Evolutionary conservation across 352 stramenopile species (phyloP).

Genomic region (Thalassiosira hispida): DNA sequence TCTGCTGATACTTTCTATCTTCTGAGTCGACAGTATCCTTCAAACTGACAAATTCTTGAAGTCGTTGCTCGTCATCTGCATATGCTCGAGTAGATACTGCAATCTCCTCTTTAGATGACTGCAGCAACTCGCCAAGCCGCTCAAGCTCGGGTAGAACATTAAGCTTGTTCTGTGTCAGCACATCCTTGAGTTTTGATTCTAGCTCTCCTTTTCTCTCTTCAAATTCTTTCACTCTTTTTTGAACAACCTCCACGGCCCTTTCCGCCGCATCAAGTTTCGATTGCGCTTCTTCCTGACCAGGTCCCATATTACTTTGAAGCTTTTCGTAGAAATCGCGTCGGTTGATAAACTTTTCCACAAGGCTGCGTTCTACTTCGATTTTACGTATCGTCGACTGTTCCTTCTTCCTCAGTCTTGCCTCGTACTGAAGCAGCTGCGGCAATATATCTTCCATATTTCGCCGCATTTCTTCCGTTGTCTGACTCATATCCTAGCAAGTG

Average conservation of each 20-base stretch:
- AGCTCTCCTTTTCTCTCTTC: conserved; percentile 19
- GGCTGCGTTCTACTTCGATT: conserved; percentile 27
- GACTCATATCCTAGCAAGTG: no score
- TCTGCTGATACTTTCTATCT: conserved; percentile 7
- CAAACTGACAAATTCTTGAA: conserved; percentile 16
- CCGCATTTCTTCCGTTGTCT: conserved; percentile 21
- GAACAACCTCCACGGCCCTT: conserved; percentile 20
- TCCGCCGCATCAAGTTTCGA: conserved; percentile 31
- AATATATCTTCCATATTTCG: conserved; percentile 33
- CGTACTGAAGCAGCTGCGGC: conserved; percentile 20
- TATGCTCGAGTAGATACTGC: conserved; percentile 16
- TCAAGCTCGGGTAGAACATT: conserved; percentile 41
- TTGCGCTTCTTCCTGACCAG: conserved; percentile 32
- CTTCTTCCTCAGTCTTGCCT: conserved; percentile 27
- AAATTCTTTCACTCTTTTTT: conserved; percentile 13
- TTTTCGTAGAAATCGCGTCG: conserved; percentile 40
- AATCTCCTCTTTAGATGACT: conserved; percentile 34
- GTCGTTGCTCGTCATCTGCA: conserved; percentile 28
- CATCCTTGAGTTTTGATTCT: conserved; percentile 22
- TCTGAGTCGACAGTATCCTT: conserved; percentile 13
- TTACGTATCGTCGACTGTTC: conserved; percentile 27
- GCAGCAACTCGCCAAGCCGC: conserved; percentile 20
- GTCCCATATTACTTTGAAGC: conserved; percentile 32
- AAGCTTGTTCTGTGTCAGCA: conserved; percentile 33
- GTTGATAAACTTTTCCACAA: conserved; percentile 17